phyloP scores from a whole-genome alignment of 768 basidiomycete species.

The Leccinum boreale region DNA sequence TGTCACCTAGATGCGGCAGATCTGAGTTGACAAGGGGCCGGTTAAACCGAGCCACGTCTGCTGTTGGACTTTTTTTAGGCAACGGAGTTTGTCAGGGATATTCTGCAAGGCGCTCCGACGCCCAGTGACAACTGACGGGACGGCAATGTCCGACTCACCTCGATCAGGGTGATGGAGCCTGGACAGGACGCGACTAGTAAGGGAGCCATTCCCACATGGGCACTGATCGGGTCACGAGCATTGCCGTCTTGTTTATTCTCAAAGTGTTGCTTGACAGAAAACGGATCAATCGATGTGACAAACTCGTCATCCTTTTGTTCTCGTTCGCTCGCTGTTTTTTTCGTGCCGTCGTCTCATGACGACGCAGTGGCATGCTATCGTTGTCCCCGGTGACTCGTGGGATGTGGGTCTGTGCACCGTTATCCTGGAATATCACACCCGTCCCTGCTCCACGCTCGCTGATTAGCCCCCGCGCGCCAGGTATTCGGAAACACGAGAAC shows the following conservation, averaged over 20 bases:
- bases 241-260: neutral
- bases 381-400: neutral
- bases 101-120: neutral
- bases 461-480: neutral
- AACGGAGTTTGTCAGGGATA: neutral
- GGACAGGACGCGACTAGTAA: neutral
- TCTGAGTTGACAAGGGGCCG: neutral
- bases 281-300: slow-evolving; percentile 1
- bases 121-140: neutral
- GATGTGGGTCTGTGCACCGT: neutral
- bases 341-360: neutral
- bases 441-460: neutral
- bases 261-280: neutral
- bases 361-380: neutral
- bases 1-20: neutral
- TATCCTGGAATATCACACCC: neutral
- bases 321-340: neutral
- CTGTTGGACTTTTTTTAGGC: neutral
- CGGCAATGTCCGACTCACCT: neutral
- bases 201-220: neutral
- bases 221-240: neutral
- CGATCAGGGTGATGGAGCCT: neutral
- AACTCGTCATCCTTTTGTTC: neutral
- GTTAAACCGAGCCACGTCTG: neutral
- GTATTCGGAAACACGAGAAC: neutral